These are phyloP conservation scores for Eucalyptus marginata DNA, from an alignment of 345 rosid genomes.

Conservation along the genomic window DNA sequence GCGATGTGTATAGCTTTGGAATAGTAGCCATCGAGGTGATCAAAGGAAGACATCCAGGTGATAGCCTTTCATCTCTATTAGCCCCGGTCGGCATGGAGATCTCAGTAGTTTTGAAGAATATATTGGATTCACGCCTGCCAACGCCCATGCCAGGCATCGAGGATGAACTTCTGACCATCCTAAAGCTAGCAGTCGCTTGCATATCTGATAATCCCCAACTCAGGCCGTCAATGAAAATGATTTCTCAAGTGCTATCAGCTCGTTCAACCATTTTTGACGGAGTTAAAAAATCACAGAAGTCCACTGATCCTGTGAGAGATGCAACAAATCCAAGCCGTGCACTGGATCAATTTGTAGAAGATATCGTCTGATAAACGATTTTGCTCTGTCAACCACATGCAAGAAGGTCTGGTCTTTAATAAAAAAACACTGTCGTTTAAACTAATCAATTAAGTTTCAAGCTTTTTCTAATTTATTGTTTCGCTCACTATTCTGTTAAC, in stretches of 20 bases:
- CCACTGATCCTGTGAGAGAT: not conserved
- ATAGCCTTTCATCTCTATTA: no score
- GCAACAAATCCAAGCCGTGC: not conserved
- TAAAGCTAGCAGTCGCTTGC: constrained; percentile 2
- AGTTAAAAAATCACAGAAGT: not conserved
- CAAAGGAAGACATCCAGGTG: no score
- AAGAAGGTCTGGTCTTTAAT: not conserved
- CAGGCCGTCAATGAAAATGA: constrained; percentile 12
- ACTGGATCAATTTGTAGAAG: not conserved
- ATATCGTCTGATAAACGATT: not conserved
- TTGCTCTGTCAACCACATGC: not conserved
- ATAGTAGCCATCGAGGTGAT: no score
- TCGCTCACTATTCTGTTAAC: not conserved
- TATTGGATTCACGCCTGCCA: no score
- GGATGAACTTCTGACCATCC: no score
- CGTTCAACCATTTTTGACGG: not conserved
- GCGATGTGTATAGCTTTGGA: no score
- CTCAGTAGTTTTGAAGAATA: no score
- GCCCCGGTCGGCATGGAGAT: no score
- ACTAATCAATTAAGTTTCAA: no score
- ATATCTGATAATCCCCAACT: constrained; percentile 4
- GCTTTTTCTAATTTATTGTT: no score
- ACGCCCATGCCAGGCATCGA: no score
- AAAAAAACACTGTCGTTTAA: not conserved
- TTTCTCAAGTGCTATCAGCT: not conserved